Base-by-base conservation (phyloP, 202 grass and related monocot species). In the Hordeum pubiflorum region DNA sequence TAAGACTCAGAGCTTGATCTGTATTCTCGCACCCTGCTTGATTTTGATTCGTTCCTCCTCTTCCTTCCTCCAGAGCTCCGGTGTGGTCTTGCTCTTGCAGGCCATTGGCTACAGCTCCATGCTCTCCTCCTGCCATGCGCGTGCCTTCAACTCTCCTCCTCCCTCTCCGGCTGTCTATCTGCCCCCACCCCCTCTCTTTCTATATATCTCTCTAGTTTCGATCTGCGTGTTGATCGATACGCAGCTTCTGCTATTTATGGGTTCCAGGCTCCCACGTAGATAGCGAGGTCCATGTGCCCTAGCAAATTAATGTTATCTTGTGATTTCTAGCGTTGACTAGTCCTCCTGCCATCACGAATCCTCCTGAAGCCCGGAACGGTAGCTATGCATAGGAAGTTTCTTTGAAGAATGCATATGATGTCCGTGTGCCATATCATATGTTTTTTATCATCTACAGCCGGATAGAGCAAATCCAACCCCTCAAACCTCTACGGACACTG, bases 41-140 rank as follows among this genome's bases (percentile, higher is more conserved):
- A 9, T 69, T 62, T 9, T 14, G 48, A 54, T 54, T 8, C 48
- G 7, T 78, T 22, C 27, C 77, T 73, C 27, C 50, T 58, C 85
- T 58, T 21, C 87, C 87, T 79, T 82, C 87, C 79, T 89, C 83
- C 50, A 89, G 11, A 27, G 74, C 66, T 37, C 61, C 31, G 29
- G 64, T 0, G 31, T 36, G 17, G 17, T 54, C 44, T 2, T 37
- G 61, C 4, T 83, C 80, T 61, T 73, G 44, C 43, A 78, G n/a
- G 11, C 75, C 81, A 68, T 88, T 88, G 6, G 26, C 56, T 29
- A 36, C 43, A 15, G 43, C 62, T 59, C 70, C 62, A 13, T 52
- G 27, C 58, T 80, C 76, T n/a, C 50, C 74, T 74, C 80, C 69
- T 31, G 83, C 46, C 83, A 86, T 84, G 46, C 15, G 64, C 60